phyloP scores from a whole-genome alignment of 169 alveolate genomes.

The Perkinsus chesapeaki region DNA sequence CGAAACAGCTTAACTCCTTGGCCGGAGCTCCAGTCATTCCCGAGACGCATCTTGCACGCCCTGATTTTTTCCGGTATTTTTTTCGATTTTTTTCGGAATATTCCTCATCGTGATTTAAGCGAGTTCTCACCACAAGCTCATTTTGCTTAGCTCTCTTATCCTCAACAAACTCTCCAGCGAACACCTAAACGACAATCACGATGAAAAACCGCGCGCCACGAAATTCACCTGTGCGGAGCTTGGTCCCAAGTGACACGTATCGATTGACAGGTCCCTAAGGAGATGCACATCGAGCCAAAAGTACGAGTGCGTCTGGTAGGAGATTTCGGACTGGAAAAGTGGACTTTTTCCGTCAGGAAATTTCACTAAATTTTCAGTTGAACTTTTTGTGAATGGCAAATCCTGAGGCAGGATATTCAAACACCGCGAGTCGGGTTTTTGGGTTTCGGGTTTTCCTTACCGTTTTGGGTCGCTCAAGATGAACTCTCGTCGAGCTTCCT shows the following conservation, averaged over 20 bases:
- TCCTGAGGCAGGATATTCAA: no score
- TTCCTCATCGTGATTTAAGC: not conserved
- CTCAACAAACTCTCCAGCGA: not conserved
- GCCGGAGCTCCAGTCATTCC: no score
- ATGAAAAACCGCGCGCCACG: not conserved
- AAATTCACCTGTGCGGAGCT: not conserved
- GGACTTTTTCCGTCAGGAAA: no score
- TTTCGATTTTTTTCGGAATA: no score
- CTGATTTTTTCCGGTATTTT: no score
- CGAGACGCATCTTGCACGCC: no score
- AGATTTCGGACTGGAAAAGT: no score
- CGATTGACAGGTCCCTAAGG: not conserved
- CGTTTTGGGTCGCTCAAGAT: not conserved
- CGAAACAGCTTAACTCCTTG: no score
- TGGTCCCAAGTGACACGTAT: not conserved
- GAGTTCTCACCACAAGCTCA: not conserved
- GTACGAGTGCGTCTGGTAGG: not conserved
- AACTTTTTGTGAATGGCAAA: no score
- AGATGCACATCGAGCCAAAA: not conserved
- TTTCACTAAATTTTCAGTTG: no score
- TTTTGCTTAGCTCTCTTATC: not conserved
- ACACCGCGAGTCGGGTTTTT: no score
- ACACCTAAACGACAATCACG: not conserved
- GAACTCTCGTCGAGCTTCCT: not conserved
- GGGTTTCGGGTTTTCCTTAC: no score